Evolutionary conservation across 306 rosid species (phyloP).

Genomic region (Luffa acutangula): DNA sequence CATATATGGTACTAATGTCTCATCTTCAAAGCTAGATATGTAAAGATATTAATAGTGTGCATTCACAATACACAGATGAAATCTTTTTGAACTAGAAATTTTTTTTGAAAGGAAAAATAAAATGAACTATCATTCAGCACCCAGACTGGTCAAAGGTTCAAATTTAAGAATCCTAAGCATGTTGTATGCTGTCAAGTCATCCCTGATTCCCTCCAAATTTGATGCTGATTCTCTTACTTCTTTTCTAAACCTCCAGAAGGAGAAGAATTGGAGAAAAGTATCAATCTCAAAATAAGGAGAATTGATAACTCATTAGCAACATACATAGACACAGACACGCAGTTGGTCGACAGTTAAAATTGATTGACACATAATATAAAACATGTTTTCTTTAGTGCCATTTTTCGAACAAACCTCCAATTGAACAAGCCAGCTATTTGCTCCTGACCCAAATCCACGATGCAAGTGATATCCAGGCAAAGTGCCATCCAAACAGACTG

Average conservation of each 20-base stretch:
- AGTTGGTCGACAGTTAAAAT: neutral
- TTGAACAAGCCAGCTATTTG: constrained; percentile 80
- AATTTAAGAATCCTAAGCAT: neutral
- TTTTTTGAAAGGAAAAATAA: neutral
- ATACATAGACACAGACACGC: neutral
- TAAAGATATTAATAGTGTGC: neutral
- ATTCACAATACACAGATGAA: neutral
- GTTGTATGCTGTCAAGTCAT: neutral
- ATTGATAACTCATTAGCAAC: neutral
- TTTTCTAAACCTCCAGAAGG: neutral
- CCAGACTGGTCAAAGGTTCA: neutral
- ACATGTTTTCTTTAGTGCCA: neutral
- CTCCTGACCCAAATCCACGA: constrained; percentile 80
- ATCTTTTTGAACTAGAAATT: neutral
- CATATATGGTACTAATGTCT: neutral
- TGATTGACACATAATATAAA: neutral
- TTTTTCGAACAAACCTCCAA: constrained; percentile 63
- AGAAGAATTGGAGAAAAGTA: neutral
- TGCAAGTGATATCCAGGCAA: constrained; percentile 85
- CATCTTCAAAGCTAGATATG: neutral
- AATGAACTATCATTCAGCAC: neutral
- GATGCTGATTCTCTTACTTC: neutral
- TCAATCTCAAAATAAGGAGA: neutral
- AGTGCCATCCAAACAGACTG: constrained; percentile 95
- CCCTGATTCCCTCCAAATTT: neutral